Conservation (phyloP, 441 rosid species). For the Erodium texanum region DNA sequence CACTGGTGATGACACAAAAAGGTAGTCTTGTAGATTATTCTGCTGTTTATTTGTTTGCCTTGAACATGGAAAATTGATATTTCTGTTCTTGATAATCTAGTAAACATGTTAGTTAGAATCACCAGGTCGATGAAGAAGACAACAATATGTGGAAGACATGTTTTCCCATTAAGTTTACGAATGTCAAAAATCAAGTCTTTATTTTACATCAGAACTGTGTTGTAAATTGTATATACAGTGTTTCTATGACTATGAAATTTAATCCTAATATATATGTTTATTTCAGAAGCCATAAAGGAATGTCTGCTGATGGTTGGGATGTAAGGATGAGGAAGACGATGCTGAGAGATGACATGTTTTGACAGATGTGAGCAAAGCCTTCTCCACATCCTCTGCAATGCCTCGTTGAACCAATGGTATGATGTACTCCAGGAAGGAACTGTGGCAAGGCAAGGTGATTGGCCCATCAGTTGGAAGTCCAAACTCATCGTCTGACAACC, state of each 20-base stretch:
- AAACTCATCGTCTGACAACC: slow-evolving; percentile 22
- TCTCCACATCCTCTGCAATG: slow-evolving; percentile 6
- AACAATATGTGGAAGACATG: neutral
- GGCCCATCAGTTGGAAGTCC: slow-evolving; percentile 16
- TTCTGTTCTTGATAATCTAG: neutral
- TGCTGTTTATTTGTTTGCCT: neutral
- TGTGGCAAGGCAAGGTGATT: slow-evolving; percentile 17
- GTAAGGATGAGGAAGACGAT: neutral
- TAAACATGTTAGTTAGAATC: neutral
- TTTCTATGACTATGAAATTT: too few relatives aligned
- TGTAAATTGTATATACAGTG: neutral
- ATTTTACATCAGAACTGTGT: neutral
- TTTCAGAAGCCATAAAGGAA: neutral
- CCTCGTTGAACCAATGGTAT: slow-evolving; percentile 9
- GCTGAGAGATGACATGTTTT: neutral
- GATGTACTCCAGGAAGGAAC: slow-evolving; percentile 11
- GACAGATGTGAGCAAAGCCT: slow-evolving; percentile 14
- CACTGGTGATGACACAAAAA: too few relatives aligned
- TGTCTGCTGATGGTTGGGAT: slow-evolving; percentile 6
- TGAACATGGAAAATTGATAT: neutral
- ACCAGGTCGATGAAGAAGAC: neutral
- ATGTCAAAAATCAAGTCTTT: too few relatives aligned
- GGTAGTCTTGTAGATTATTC: neutral
- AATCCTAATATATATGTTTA: neutral
- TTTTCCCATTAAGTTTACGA: too few relatives aligned